Base-by-base conservation (phyloP, 768 basidiomycete genomes). In the Neoboletus magnificus region DNA sequence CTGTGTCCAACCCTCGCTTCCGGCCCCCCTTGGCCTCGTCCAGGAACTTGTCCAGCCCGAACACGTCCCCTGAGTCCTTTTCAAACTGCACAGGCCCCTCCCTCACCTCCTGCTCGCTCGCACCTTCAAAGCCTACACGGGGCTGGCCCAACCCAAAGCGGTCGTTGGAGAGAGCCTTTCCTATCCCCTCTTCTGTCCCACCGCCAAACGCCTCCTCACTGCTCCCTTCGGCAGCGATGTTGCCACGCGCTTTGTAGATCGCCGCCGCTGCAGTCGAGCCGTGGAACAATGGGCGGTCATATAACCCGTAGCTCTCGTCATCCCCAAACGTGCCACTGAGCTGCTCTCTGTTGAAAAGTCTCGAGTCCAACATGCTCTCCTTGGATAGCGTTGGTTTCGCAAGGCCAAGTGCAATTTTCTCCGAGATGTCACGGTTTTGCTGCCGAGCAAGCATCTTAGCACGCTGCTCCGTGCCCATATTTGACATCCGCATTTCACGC, bases 71-170 rank as follows among this genome's bases (percentile, higher is more conserved):
- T 1, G 89, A 85, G 66, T 99, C 96, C 77, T 98, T 97, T 78
- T 99, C 97, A 66, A 99, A 99, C 67, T 98, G 93, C 40, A 99
- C 97, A 23, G 97, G 97, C 1, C 97, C 97, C 65, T 93, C 91
- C 53, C 86, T 76, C 27, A 88, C 79, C 68, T 94, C 93, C 68
- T 90, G 89, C 20, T 89, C 88, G 39, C 77, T 79, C 15, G 95
- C 91, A 46, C 96, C 96, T 69, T 96, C 93, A 66, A 98, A 98
- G 23, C 95, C 94, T 62, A 90, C 78, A 54, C 79, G 79, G 5
- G 89, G 86, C 58, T 85, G 85, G 18, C 96, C 97, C 22, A 99
- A 77, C 25, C 85, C 87, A 70, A 98, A 99, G 52, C 97, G 83
- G 69, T 99, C 97, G 63, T 96, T 97, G 63, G 86, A 86, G 69